These are phyloP conservation scores for Oidiodendron maius DNA, from an alignment of 495 filamentous ascomycete species.

Conservation along the genomic window DNA sequence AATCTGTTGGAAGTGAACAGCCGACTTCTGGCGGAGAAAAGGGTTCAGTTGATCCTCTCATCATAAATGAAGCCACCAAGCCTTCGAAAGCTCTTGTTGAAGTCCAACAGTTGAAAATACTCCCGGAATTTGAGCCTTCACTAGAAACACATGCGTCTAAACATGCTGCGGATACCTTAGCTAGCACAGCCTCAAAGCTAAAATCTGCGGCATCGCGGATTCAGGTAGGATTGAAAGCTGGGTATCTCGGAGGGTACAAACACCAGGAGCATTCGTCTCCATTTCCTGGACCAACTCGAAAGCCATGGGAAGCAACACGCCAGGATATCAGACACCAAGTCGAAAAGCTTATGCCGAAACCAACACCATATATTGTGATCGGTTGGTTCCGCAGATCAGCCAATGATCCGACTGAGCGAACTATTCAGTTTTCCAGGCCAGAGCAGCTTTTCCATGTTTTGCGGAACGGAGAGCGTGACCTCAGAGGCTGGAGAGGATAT, in stretches of 20 bases:
- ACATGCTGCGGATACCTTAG: neutral
- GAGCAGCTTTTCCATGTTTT: slow-evolving; percentile 13
- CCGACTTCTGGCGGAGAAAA: neutral
- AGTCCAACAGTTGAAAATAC: neutral
- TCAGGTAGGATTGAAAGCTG: neutral
- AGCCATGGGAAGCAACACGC: slow-evolving; percentile 10
- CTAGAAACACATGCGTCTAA: neutral
- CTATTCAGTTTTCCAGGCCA: slow-evolving; percentile 8
- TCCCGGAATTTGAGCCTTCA: neutral
- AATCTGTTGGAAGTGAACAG: neutral
- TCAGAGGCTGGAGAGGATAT: slow-evolving; percentile 9
- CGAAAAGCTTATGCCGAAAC: slow-evolving; percentile 10
- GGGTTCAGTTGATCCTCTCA: neutral
- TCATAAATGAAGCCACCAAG: slow-evolving; percentile 1
- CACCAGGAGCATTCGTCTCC: neutral
- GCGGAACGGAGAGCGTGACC: slow-evolving; percentile 10
- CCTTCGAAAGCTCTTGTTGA: neutral
- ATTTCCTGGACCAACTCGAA: slow-evolving; percentile 2
- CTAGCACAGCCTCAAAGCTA: neutral
- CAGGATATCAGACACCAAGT: slow-evolving; percentile 15
- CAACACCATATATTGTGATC: slow-evolving; percentile 13
- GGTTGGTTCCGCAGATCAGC: slow-evolving; percentile 13
- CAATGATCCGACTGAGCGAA: slow-evolving; percentile 13
- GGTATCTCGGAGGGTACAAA: neutral
- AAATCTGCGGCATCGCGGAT: neutral